Percentiles rank a stretch among this genome's conserved stretches.
Evolutionary conservation across 345 rosid genomes (phyloP).

Genomic region (Eucalyptus decipiens): DNA sequence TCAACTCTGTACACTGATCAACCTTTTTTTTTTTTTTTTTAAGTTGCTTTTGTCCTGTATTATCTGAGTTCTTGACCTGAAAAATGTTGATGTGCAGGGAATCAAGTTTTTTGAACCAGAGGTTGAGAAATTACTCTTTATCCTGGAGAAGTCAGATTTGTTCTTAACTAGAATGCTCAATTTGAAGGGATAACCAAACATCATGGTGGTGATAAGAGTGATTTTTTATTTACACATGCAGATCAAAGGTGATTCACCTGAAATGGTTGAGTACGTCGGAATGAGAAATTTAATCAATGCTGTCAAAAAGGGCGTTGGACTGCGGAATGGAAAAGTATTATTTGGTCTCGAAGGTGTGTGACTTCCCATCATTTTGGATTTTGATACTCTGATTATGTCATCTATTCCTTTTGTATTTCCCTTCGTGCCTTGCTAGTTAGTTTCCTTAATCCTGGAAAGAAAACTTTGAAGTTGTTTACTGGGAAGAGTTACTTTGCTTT

Average conservation of each 20-base stretch:
- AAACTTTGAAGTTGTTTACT: background rate
- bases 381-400: background rate
- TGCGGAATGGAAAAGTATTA: constrained; percentile 58
- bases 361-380: background rate
- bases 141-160: background rate
- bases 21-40: too few relatives aligned
- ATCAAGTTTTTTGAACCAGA: constrained; percentile 97
- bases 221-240: constrained; percentile 7
- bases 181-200: background rate
- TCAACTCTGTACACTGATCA: background rate
- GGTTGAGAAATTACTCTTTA: constrained; percentile 28
- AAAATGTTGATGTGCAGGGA: constrained; percentile 43
- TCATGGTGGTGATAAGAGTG: background rate
- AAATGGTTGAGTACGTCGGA: constrained; percentile 77
- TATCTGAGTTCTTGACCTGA: constrained; percentile 1
- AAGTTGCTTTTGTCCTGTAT: background rate
- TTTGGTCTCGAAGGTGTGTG: constrained; percentile 64
- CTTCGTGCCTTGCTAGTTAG: background rate
- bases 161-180: background rate
- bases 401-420: background rate
- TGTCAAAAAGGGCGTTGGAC: constrained; percentile 57
- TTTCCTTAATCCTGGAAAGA: background rate
- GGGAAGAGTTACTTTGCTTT: background rate
- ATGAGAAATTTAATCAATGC: constrained; percentile 86
- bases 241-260: constrained; percentile 97